These are phyloP conservation scores for Beauveria sp. DNA, from an alignment of 2,329 filamentous ascomycete species.

Conservation along the genomic window DNA sequence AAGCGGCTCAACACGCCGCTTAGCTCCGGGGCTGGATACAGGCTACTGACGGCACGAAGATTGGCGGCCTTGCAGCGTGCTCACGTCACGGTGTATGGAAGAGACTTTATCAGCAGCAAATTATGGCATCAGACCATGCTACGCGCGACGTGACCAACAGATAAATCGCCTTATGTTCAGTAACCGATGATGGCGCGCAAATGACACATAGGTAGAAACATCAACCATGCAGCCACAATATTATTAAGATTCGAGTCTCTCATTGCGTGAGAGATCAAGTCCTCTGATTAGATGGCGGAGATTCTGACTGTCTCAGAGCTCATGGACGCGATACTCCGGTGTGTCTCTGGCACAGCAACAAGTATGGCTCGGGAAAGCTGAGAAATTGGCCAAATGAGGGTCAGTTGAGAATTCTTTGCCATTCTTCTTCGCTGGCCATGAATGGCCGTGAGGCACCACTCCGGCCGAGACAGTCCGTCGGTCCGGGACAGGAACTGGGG, in stretches of 20 bases:
- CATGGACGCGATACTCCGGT: too few relatives aligned
- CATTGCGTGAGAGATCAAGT: too few relatives aligned
- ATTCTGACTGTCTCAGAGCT: too few relatives aligned
- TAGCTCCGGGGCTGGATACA: not conserved
- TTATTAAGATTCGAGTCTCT: too few relatives aligned
- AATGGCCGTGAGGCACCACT: not conserved
- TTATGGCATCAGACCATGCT: not conserved
- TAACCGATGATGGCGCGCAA: not conserved
- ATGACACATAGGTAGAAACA: not conserved
- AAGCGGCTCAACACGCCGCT: not conserved
- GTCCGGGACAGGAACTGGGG: not conserved
- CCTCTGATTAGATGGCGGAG: too few relatives aligned
- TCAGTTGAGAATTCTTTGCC: not conserved
- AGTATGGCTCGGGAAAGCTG: not conserved
- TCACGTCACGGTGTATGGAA: not conserved
- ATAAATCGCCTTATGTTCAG: not conserved
- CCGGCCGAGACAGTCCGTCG: not conserved
- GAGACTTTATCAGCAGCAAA: not conserved
- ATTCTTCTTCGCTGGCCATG: not conserved
- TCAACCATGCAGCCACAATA: not conserved
- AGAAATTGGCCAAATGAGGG: not conserved
- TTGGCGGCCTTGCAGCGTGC: not conserved
- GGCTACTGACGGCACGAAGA: not conserved
- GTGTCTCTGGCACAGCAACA: too few relatives aligned
- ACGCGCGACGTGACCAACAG: not conserved